Conservation (phyloP, 2,329 filamentous ascomycete species). For the Aspergillus fructus region DNA sequence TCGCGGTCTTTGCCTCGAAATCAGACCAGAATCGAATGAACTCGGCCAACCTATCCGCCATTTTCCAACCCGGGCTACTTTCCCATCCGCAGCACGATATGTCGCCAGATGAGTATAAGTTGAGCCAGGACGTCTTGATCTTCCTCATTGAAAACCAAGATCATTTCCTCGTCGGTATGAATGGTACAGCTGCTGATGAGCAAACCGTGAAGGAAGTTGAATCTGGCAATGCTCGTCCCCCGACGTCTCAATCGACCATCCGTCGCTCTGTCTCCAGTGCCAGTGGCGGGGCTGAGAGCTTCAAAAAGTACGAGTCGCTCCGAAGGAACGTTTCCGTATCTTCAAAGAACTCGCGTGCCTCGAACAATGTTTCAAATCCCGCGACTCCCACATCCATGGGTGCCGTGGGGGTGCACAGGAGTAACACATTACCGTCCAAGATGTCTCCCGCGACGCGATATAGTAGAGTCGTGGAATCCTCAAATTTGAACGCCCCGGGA, state of each 20-base stretch:
- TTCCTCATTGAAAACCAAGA: constrained; percentile 99
- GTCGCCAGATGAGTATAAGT: constrained; percentile 87
- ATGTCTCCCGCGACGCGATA: constrained; percentile 77
- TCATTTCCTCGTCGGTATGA: constrained; percentile 97
- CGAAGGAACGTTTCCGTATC: constrained; percentile 89
- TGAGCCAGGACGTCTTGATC: constrained; percentile 95
- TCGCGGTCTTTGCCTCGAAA: constrained; percentile 96
- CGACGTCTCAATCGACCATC: constrained; percentile 53
- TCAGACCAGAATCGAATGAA: constrained; percentile 97
- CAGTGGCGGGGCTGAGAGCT: constrained; percentile 83
- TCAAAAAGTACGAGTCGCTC: constrained; percentile 73
- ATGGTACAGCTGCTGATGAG: constrained; percentile 95
- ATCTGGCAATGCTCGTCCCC: constrained; percentile 58
- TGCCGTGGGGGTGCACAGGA: constrained; percentile 64
- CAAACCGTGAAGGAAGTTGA: constrained; percentile 67
- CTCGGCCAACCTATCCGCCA: constrained; percentile 88
- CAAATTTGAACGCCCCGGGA: constrained; percentile 45
- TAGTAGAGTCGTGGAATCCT: constrained; percentile 54
- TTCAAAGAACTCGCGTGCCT: constrained; percentile 78
- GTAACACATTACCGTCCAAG: constrained; percentile 92
- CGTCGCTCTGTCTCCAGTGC: constrained; percentile 80
- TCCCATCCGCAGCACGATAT: constrained; percentile 94
- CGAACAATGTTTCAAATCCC: constrained; percentile 69
- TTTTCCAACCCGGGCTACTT: constrained; percentile 95
- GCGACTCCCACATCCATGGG: constrained; percentile 57